Evolutionary conservation across 495 filamentous ascomycete genomes (phyloP).

Genomic region (Friedmanniomyces endolithicus): DNA sequence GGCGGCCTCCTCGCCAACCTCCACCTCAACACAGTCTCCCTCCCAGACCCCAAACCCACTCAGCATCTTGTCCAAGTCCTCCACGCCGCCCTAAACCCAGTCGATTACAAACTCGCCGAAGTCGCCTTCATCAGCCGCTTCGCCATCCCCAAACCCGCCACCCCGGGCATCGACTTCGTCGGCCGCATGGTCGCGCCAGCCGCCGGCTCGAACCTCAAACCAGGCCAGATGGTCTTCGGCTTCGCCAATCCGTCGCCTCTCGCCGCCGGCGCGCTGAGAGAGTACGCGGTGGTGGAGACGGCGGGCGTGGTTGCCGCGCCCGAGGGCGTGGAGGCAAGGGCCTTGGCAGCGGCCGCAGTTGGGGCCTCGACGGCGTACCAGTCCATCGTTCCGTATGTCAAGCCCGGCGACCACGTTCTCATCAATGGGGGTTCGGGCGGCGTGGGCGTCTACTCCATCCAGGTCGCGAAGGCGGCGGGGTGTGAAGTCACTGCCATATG

Average conservation of each 20-base stretch:
- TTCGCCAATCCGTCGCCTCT: conserved; percentile 23
- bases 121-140: conserved; percentile 34
- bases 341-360: conserved; percentile 42
- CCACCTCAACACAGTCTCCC: conserved; percentile 34
- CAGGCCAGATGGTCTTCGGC: conserved; percentile 50
- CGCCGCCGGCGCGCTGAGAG: conserved; percentile 41
- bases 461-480: conserved; percentile 53
- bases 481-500: conserved; percentile 51
- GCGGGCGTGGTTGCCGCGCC: conserved; percentile 33
- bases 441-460: conserved; percentile 48
- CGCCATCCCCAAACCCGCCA: conserved; percentile 37
- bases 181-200: conserved; percentile 41
- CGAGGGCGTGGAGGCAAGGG: conserved; percentile 37
- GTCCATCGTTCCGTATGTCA: conserved; percentile 42
- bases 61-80: conserved; percentile 47
- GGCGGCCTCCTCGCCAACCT: conserved; percentile 48
- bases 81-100: conserved; percentile 49
- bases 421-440: conserved; percentile 59
- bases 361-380: conserved; percentile 50
- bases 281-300: conserved; percentile 36
- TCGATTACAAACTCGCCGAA: conserved; percentile 58
- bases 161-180: conserved; percentile 52
- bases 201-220: conserved; percentile 31
- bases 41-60: conserved; percentile 32
- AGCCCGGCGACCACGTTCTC: conserved; percentile 45